Evolutionary conservation across 2,329 filamentous ascomycete genomes (phyloP), one percentile per base, ranked within the genome.

Genomic region (Epicoccum sorghinum): DNA sequence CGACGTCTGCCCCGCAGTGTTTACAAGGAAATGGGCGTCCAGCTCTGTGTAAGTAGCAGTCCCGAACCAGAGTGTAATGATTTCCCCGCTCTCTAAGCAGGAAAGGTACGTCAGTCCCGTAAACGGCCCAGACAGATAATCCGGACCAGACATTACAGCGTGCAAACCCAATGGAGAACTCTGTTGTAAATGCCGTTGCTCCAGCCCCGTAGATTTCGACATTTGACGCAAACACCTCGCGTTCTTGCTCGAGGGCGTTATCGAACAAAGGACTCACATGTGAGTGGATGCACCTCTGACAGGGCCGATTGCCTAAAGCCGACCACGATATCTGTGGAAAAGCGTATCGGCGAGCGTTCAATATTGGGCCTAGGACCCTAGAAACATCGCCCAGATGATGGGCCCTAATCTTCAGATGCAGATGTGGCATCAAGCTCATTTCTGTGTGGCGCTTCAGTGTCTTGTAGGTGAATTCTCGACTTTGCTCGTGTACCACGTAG

Each of bases 21-120:
- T 41, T 29, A 18, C 52, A 55, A 1, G 23, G 37, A 41, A 47
- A 50, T 1, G 36, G n/a, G 1, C 6, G 29, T 3, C 35, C 41
- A 3, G 52, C 52, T 32, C 40, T 46, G 7, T 46, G 30, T 7
- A 55, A 12, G 14, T 55, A 50, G 13, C 46, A 55, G 6, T 42
- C 41, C 3, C 36, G 36, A 0, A 55, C 5, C 7, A 55, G 10
- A 7, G 9, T 4, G 14, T 33, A 23, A n/a, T 51, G 47, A 6
- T 18, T 27, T 1, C 22, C 32, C 1, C 8, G 2, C 9, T 39
- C 25, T 13, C 40, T 35, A 10, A 44, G 3, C 1, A 51, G 13
- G 9, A 44, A 51, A 10, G 47, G 47, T 2, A 51, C 47, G 9
- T 51, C 47, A 1, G 33, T 22, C 1, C 47, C 47, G 18, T 39